Base-by-base conservation (phyloP, 2,329 filamentous ascomycete genomes). In the Plectosphaerella sp. region DNA sequence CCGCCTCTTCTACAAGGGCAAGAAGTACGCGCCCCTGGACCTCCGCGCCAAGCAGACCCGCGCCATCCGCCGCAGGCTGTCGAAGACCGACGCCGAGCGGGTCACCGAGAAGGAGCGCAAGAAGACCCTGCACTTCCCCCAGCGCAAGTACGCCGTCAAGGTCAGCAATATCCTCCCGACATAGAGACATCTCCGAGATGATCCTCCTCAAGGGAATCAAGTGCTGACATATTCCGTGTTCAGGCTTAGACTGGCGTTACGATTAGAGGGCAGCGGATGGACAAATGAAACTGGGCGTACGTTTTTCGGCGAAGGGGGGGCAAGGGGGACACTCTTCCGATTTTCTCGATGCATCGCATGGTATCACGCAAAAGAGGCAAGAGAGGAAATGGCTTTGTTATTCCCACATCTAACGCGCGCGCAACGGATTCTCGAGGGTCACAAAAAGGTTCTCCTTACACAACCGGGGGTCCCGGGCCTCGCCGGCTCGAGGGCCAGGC, bases 101-200 rank as follows among this genome's bases (percentile, higher is more conserved):
- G 80, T 86, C 69, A 88, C 95, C 64, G 87, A 93, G 80, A 97
- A 96, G 88, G 87, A 91, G 76, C 91, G 91, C 86, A 99, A 99
- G 91, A 90, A 87, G 81, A 77, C 83, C 75, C 86, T 83, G 65
- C 93, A 99, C 83, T 99, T 99, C 85, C 94, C 94, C 64, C 91
- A 95, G 84, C 88, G 94, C 80, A 97, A 96, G 82, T 99, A 88
- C 79, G 94, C 94, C 77, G 89, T 99, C 77, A 99, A 97, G 93
- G 94, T 92, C 82, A 61, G 66, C 67, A 45, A 10, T 37, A 33
- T 8, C 16, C 48, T 6, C n/a, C 7, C 41, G n/a, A 12, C 37
- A 41, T 33, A 18, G 10, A 18, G 36, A 39, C 36, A 15, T 39
- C 4, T 16, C 15, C 37, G 8, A 15, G 37, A 15, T 15, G 15